A percentile compares a stretch with the other conserved stretches of the same genome.
phyloP scores from a whole-genome alignment of 2,329 filamentous ascomycete genomes.

The Lachnellula subtilissima region DNA sequence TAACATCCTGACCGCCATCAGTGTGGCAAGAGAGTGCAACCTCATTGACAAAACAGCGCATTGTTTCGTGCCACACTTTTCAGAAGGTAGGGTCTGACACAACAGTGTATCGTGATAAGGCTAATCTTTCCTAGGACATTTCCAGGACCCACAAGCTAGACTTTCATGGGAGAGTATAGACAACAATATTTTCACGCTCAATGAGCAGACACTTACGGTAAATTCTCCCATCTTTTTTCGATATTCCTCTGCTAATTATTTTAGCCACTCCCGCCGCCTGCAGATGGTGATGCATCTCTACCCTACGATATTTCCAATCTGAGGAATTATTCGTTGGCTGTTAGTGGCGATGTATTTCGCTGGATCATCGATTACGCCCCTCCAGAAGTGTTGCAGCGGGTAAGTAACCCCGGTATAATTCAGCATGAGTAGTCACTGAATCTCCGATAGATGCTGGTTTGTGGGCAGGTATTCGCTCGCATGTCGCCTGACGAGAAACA shows the following conservation, averaged over 20 bases:
- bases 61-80: slow-evolving; percentile 89
- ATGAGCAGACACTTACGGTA: slow-evolving; percentile 70
- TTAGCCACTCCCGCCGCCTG: slow-evolving; percentile 66
- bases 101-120: background rate
- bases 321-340: slow-evolving; percentile 80
- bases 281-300: slow-evolving; percentile 72
- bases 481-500: slow-evolving; percentile 99
- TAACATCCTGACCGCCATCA: slow-evolving; percentile 95
- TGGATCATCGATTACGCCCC: slow-evolving; percentile 93
- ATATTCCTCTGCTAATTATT: slow-evolving; percentile 10
- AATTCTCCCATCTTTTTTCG: slow-evolving; percentile 16
- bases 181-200: slow-evolving; percentile 70
- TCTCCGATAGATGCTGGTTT: slow-evolving; percentile 69
- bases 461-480: slow-evolving; percentile 88
- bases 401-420: slow-evolving; percentile 33
- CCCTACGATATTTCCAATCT: slow-evolving; percentile 80
- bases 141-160: slow-evolving; percentile 65
- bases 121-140: slow-evolving; percentile 49
- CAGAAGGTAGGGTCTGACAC: slow-evolving; percentile 51
- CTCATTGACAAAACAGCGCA: slow-evolving; percentile 76
- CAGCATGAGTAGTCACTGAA: slow-evolving; percentile 9
- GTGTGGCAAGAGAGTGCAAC: slow-evolving; percentile 84
- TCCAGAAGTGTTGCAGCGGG: slow-evolving; percentile 68
- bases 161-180: slow-evolving; percentile 95
- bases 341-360: slow-evolving; percentile 90